phyloP scores from a whole-genome alignment of 345 rosid species.

The Populus tremula region DNA sequence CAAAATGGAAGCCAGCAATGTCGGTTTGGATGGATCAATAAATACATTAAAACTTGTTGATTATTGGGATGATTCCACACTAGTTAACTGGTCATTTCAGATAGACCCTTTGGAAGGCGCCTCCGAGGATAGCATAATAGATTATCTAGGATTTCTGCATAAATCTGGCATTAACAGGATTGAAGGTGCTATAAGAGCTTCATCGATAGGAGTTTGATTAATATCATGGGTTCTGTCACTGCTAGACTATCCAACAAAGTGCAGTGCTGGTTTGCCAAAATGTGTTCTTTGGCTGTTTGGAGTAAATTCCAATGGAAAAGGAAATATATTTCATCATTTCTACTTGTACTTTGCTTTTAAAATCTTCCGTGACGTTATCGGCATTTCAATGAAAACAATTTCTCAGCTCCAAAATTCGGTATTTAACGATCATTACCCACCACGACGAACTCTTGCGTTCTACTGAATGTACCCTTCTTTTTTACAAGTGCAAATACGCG shows the following conservation, averaged over 20 bases:
- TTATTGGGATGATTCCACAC: constrained; percentile 38
- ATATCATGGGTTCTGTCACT: background rate
- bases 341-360: no score
- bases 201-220: constrained; percentile 1
- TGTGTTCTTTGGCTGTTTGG: background rate
- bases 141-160: constrained; percentile 48
- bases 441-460: background rate
- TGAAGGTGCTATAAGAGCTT: constrained; percentile 35
- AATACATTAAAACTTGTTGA: constrained; percentile 40
- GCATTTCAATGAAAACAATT: no score
- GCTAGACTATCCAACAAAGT: background rate
- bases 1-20: constrained; percentile 52
- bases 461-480: background rate
- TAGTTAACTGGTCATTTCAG: constrained; percentile 50
- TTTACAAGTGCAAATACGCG: background rate
- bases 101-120: constrained; percentile 42
- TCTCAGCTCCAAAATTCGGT: no score
- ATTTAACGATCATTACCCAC: background rate
- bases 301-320: background rate
- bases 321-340: background rate
- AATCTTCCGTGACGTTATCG: no score
- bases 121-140: constrained; percentile 37
- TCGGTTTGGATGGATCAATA: constrained; percentile 49
- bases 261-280: background rate
- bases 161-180: constrained; percentile 52